phyloP scores from a whole-genome alignment of 2,329 filamentous ascomycete genomes.

The Capronia epimyces region DNA sequence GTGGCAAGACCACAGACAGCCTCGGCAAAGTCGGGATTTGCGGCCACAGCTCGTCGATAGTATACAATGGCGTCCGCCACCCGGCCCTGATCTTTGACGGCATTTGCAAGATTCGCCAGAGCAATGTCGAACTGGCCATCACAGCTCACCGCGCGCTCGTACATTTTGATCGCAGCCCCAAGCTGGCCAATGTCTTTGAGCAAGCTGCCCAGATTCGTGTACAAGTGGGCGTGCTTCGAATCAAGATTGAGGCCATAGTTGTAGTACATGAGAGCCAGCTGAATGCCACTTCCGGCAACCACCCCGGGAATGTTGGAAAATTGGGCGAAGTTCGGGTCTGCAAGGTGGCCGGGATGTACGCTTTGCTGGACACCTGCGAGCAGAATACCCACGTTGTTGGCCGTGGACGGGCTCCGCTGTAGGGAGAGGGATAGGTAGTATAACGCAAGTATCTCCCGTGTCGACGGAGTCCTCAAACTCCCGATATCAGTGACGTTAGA shows the following conservation, averaged over 20 bases:
- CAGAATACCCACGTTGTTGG: slow-evolving; percentile 95
- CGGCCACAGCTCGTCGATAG: slow-evolving; percentile 80
- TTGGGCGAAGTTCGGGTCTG: slow-evolving; percentile 28
- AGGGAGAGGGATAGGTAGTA: slow-evolving; percentile 94
- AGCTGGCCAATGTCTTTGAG: slow-evolving; percentile 95
- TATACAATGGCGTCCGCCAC: slow-evolving; percentile 88
- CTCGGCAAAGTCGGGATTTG: slow-evolving; percentile 95
- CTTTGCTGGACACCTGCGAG: slow-evolving; percentile 88
- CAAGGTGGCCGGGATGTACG: slow-evolving; percentile 37
- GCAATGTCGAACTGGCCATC: slow-evolving; percentile 96
- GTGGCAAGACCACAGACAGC: slow-evolving; percentile 94
- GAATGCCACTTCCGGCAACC: slow-evolving; percentile 75
- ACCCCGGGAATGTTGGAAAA: slow-evolving; percentile 59
- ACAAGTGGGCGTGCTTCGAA: slow-evolving; percentile 84
- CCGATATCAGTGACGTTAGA: slow-evolving; percentile 53
- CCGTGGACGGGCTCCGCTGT: slow-evolving; percentile 92
- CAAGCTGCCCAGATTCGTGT: slow-evolving; percentile 91
- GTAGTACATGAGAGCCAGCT: slow-evolving; percentile 86
- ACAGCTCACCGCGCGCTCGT: slow-evolving; percentile 86
- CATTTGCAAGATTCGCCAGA: slow-evolving; percentile 91
- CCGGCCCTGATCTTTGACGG: slow-evolving; percentile 91
- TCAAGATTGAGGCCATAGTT: slow-evolving; percentile 88
- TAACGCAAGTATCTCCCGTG: slow-evolving; percentile 85
- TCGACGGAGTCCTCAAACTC: slow-evolving; percentile 63
- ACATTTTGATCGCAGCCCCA: slow-evolving; percentile 89